phyloP scores from a whole-genome alignment of 208 protist species.

The Angomonas desouzai region DNA sequence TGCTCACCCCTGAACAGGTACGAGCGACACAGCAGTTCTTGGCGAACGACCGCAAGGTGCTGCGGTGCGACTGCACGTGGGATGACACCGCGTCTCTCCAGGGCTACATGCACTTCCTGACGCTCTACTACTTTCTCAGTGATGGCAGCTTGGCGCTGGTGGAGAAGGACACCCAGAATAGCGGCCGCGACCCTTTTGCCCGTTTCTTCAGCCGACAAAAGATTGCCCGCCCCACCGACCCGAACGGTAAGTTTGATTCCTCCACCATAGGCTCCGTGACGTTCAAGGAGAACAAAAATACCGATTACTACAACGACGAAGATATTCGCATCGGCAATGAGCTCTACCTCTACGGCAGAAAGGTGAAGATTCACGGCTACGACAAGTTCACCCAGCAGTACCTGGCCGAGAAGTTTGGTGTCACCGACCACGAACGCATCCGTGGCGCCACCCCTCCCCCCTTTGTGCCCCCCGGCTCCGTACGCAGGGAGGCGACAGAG shows the following conservation, averaged over 20 bases:
- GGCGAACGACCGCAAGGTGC: constrained; percentile 93
- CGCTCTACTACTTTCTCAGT: constrained; percentile 97
- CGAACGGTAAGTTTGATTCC: constrained; percentile 56
- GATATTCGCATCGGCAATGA: constrained; percentile 92
- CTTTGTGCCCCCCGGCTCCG: constrained; percentile 56
- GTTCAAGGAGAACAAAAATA: constrained; percentile 83
- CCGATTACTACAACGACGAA: constrained; percentile 93
- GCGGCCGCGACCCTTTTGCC: constrained; percentile 95
- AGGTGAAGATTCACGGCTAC: constrained; percentile 91
- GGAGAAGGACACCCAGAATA: constrained; percentile 94
- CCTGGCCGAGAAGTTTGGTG: constrained; percentile 63
- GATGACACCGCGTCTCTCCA: constrained; percentile 88
- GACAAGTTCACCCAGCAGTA: constrained; percentile 92
- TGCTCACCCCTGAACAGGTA: constrained; percentile 82
- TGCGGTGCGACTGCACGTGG: constrained; percentile 97
- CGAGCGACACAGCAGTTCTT: constrained; percentile 90
- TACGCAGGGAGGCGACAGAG: constrained; percentile 83
- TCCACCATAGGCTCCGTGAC: constrained; percentile 92
- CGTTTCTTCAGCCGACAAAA: constrained; percentile 93
- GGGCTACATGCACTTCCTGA: constrained; percentile 89
- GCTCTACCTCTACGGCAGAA: constrained; percentile 86
- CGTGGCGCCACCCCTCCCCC: constrained; percentile 57
- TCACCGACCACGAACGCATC: constrained; percentile 56
- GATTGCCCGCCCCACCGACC: constrained; percentile 65
- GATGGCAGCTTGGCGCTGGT: constrained; percentile 95